Percentiles rank a stretch among this genome's conserved stretches.
Conservation (phyloP, 116 monocot genomes). For the Dioscorea cayenensis region DNA sequence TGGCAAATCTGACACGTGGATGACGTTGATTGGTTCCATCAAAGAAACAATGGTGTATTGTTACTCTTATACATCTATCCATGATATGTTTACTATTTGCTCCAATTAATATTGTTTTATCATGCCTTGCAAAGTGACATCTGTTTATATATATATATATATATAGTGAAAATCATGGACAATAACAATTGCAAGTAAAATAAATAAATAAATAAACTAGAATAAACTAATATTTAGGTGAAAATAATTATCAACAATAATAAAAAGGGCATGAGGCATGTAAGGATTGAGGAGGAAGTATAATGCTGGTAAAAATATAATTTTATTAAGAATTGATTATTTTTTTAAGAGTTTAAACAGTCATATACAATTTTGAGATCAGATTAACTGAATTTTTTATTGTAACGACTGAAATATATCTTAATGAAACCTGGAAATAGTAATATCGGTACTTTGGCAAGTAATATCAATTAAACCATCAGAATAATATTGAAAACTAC, state of each 20-base stretch:
- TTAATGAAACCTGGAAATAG: slow-evolving; percentile 58
- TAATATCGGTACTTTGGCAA: slow-evolving; percentile 82
- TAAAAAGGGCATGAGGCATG: no score
- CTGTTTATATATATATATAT: slow-evolving; percentile 20
- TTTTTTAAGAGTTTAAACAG: no score
- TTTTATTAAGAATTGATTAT: no score
- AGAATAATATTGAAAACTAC: slow-evolving; percentile 61
- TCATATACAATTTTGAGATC: no score
- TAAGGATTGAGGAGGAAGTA: no score
- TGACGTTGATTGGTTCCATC: slow-evolving; percentile 84
- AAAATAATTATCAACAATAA: no score
- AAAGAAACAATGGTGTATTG: slow-evolving; percentile 94
- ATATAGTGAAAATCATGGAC: background rate
- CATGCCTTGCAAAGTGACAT: slow-evolving; percentile 68
- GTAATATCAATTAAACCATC: slow-evolving; percentile 94
- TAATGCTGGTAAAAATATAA: no score
- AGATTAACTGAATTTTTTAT: no score
- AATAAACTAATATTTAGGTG: background rate
- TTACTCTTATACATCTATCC: slow-evolving; percentile 80
- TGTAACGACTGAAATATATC: background rate
- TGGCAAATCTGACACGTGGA: slow-evolving; percentile 85
- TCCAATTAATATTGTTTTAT: slow-evolving; percentile 86
- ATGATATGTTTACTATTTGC: slow-evolving; percentile 37
- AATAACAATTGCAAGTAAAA: no score
- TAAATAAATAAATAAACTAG: background rate